Evolutionary conservation across 257 asterid species (phyloP).

Genomic region (Jacaranda mimosifolia): DNA sequence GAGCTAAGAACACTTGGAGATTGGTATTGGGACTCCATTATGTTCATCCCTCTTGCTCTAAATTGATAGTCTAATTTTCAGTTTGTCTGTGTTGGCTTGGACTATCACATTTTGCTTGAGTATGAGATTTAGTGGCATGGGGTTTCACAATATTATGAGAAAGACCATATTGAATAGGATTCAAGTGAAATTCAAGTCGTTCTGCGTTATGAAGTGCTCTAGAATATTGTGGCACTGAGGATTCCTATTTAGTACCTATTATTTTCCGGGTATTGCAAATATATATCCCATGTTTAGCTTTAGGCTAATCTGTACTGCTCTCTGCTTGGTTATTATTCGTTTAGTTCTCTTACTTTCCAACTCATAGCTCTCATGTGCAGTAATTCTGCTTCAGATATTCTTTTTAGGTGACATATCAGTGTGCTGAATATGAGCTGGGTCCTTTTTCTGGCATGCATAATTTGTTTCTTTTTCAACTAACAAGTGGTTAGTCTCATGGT

Average conservation of each 20-base stretch:
- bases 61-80: neutral
- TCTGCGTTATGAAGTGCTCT: neutral
- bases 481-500: neutral
- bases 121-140: neutral
- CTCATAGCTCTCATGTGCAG: too few relatives aligned
- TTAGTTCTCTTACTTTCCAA: neutral
- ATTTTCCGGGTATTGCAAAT: neutral
- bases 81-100: neutral
- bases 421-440: neutral
- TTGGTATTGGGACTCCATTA: neutral
- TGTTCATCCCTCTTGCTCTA: neutral
- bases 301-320: neutral
- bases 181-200: neutral
- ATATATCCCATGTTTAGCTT: neutral
- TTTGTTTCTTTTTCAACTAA: neutral
- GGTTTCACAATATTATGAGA: neutral
- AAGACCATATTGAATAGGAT: neutral
- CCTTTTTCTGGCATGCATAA: neutral
- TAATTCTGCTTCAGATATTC: neutral
- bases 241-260: neutral
- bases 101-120: neutral
- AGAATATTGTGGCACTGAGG: neutral
- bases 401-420: neutral
- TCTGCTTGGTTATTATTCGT: conserved; percentile 22
- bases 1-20: neutral